Evolutionary conservation across 2,329 filamentous ascomycete genomes (phyloP).

Genomic region (Neodidymelliopsis sp.): DNA sequence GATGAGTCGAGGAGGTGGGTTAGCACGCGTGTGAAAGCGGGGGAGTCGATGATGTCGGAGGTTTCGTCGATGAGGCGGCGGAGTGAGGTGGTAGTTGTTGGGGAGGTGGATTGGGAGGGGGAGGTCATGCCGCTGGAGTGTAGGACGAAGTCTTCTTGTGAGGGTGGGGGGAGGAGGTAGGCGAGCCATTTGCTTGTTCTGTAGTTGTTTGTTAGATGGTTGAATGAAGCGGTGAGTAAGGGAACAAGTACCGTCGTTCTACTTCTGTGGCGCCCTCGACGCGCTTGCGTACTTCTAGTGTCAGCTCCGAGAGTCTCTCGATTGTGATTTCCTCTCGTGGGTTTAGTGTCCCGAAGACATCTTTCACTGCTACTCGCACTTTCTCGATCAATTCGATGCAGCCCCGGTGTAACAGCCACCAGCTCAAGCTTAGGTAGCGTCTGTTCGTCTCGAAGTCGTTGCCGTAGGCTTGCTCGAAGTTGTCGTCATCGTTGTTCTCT

Average conservation of each 20-base stretch:
- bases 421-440: slow-evolving; percentile 94
- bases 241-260: slow-evolving; percentile 61
- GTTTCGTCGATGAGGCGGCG: slow-evolving; percentile 93
- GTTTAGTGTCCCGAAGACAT: slow-evolving; percentile 88
- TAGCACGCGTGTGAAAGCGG: slow-evolving; percentile 85
- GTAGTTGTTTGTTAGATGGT: slow-evolving; percentile 17
- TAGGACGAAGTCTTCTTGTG: slow-evolving; percentile 84
- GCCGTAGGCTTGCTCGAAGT: slow-evolving; percentile 80
- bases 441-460: slow-evolving; percentile 97
- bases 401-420: slow-evolving; percentile 94
- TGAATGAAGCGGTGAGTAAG: background rate
- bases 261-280: slow-evolving; percentile 78
- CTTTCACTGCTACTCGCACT: slow-evolving; percentile 84
- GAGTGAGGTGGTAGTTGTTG: slow-evolving; percentile 63
- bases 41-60: slow-evolving; percentile 92
- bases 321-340: slow-evolving; percentile 88
- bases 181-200: slow-evolving; percentile 76
- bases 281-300: slow-evolving; percentile 81
- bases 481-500: slow-evolving; percentile 92
- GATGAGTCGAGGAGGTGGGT: slow-evolving; percentile 85
- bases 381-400: slow-evolving; percentile 83
- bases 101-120: slow-evolving; percentile 46
- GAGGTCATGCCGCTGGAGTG: slow-evolving; percentile 79
- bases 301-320: slow-evolving; percentile 79
- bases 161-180: slow-evolving; percentile 79